These are phyloP conservation scores for Cystoisospora suis DNA, from an alignment of 169 alveolate species.

Conservation along the genomic window DNA sequence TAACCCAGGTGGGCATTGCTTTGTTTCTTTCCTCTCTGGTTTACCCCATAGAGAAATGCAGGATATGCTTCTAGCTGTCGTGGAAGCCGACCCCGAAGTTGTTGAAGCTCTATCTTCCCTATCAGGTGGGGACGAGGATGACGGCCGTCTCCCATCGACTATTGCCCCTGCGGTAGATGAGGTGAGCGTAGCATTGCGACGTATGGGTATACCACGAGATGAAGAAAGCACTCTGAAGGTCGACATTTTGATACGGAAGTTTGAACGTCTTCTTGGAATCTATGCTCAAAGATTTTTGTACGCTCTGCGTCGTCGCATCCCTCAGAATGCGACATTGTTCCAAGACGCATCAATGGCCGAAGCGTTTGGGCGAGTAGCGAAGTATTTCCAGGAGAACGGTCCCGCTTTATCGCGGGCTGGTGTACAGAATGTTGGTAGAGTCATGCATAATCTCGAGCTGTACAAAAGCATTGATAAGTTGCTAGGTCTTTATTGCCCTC, in stretches of 20 bases:
- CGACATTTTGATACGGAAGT: neutral
- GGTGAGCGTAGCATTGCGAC: neutral
- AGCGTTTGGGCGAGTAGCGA: neutral
- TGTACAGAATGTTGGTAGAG: neutral
- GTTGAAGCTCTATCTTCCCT: neutral
- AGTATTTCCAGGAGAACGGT: neutral
- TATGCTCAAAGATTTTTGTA: neutral
- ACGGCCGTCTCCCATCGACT: neutral
- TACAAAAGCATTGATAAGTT: neutral
- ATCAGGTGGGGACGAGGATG: neutral
- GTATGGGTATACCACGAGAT: neutral
- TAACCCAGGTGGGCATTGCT: neutral
- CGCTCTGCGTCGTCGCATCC: neutral
- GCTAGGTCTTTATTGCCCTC: neutral
- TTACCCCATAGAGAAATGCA: neutral
- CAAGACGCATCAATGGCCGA: neutral
- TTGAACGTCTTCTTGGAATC: neutral
- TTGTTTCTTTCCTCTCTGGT: neutral
- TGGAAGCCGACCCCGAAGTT: neutral
- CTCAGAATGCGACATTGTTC: neutral
- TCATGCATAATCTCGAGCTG: neutral
- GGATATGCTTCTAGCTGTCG: neutral
- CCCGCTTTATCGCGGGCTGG: neutral
- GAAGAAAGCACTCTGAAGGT: neutral
- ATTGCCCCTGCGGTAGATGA: neutral